phyloP scores from a whole-genome alignment of 768 basidiomycete genomes.

The Boletus rubropictus region DNA sequence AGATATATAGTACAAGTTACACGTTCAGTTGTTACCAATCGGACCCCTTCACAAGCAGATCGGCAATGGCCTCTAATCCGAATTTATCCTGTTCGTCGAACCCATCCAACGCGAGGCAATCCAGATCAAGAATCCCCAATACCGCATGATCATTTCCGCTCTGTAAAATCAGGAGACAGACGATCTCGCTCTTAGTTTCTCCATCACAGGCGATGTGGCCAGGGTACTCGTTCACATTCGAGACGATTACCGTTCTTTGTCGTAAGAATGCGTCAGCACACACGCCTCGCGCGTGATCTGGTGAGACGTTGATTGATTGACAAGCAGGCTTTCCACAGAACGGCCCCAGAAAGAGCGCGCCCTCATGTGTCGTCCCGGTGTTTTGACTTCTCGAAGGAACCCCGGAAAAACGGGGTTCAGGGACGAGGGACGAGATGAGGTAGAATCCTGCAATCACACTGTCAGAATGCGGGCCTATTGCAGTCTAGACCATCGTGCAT shows the following conservation, averaged over 20 bases:
- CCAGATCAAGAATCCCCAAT: constrained; percentile 75
- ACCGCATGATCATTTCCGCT: constrained; percentile 29
- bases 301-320: constrained; percentile 63
- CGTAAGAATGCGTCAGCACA: constrained; percentile 75
- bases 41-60: constrained; percentile 55
- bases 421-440: constrained; percentile 60
- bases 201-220: constrained; percentile 96
- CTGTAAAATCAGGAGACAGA: constrained; percentile 60
- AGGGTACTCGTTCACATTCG: constrained; percentile 73
- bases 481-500: not conserved
- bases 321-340: constrained; percentile 93
- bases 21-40: constrained; percentile 47
- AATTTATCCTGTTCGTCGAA: constrained; percentile 72
- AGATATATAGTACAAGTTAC: constrained; percentile 10
- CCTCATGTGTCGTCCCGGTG: constrained; percentile 6
- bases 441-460: constrained; percentile 68
- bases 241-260: constrained; percentile 56
- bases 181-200: constrained; percentile 86
- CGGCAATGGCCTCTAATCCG: constrained; percentile 72
- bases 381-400: constrained; percentile 11
- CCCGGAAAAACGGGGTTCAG: constrained; percentile 33
- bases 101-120: constrained; percentile 65
- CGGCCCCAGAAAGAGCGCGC: constrained; percentile 62
- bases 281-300: constrained; percentile 61
- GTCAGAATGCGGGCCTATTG: constrained; percentile 15